Percentiles rank a stretch among this genome's conserved stretches.
Evolutionary conservation across 345 rosid species (phyloP).

Genomic region (Cochlearia excelsa): DNA sequence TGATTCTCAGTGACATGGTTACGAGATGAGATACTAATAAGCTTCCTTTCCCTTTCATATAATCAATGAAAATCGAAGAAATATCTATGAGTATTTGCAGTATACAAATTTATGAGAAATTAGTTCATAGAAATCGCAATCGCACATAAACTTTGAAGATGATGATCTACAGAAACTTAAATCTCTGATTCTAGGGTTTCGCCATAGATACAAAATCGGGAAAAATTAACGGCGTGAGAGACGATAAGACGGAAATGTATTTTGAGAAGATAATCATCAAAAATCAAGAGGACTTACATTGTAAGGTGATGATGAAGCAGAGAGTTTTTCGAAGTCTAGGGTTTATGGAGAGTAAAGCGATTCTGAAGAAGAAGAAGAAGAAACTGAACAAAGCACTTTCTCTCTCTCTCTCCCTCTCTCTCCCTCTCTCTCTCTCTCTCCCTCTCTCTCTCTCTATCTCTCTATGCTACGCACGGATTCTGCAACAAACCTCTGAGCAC

Average conservation of each 20-base stretch:
- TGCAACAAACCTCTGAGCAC: neutral
- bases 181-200: constrained; percentile 2
- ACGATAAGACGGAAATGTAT: neutral
- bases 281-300: neutral
- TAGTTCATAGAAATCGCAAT: neutral
- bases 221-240: neutral
- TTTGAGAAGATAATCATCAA: neutral
- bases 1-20: neutral
- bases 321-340: neutral
- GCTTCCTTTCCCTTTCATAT: neutral
- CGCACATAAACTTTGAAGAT: neutral
- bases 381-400: no score
- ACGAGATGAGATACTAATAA: neutral
- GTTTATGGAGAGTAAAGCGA: neutral
- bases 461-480: constrained; percentile 5
- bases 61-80: neutral
- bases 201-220: neutral
- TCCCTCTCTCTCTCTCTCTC: neutral
- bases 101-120: neutral
- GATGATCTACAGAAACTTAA: neutral
- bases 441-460: neutral
- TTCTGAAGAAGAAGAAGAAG: neutral
- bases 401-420: neutral
- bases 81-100: neutral
- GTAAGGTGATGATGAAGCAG: neutral